Percentiles rank a stretch among this genome's conserved stretches.
Evolutionary conservation across 1,284 basidiomycete genomes (phyloP).

Genomic region (Sporisorium reilianum): DNA sequence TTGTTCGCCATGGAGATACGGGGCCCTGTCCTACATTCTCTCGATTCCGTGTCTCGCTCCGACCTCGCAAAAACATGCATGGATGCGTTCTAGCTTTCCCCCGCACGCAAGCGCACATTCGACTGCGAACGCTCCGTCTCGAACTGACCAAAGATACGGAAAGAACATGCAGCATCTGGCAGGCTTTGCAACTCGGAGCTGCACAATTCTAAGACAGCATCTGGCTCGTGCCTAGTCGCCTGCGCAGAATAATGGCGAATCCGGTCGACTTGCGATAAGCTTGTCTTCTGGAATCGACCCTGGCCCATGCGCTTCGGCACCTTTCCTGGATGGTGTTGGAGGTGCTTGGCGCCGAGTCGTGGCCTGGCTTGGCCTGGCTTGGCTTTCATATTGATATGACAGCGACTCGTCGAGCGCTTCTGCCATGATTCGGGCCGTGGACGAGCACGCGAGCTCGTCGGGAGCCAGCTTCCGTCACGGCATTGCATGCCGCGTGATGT

Average conservation of each 20-base stretch:
- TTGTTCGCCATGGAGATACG: not conserved
- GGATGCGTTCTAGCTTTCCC: not conserved
- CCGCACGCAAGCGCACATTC: not conserved
- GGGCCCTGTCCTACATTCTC: not conserved
- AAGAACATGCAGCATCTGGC: not conserved
- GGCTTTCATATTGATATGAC: no score
- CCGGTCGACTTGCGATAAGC: not conserved
- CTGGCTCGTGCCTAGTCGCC: slow-evolving; percentile 2
- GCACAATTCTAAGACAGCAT: not conserved
- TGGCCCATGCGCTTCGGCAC: not conserved
- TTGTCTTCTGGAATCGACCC: not conserved
- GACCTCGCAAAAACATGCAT: not conserved
- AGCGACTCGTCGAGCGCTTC: not conserved
- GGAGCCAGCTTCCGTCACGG: slow-evolving; percentile 7
- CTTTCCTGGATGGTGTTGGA: not conserved
- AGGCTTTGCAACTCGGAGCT: not conserved
- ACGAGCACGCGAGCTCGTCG: not conserved
- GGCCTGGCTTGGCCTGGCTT: not conserved
- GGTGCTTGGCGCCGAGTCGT: slow-evolving; percentile 2
- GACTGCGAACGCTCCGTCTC: not conserved
- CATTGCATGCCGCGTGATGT: not conserved
- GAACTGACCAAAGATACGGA: not conserved
- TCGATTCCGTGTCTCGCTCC: not conserved
- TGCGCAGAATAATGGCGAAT: not conserved
- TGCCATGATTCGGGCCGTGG: not conserved